phyloP scores from a whole-genome alignment of 306 rosid genomes.

The Hippophae tibetana region DNA sequence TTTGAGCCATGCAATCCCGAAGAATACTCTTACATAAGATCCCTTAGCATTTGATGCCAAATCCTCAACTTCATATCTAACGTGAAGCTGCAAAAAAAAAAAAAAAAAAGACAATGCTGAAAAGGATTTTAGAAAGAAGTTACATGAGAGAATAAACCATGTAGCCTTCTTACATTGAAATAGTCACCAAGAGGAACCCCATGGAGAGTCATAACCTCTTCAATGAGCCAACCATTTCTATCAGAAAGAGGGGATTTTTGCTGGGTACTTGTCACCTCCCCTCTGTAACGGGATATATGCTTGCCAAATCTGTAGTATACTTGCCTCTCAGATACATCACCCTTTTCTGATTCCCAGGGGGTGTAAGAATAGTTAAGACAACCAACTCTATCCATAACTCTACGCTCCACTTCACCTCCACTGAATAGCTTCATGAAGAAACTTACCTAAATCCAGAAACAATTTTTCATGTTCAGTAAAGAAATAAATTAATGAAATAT shows the following conservation, averaged over 20 bases:
- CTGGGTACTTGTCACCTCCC: conserved; percentile 79
- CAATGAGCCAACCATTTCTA: conserved; percentile 64
- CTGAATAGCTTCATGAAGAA: conserved; percentile 63
- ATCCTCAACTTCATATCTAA: conserved; percentile 73
- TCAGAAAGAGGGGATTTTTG: conserved; percentile 44
- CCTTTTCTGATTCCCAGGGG: conserved; percentile 87
- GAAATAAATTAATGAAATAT: conserved; percentile 1
- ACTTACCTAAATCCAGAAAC: conserved; percentile 37
- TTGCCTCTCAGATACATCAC: conserved; percentile 54
- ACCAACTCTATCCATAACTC: conserved; percentile 77
- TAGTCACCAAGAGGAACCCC: conserved; percentile 78
- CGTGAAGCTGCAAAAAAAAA: conserved; percentile 57
- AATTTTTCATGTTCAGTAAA: conserved; percentile 18
- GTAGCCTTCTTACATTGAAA: conserved; percentile 53
- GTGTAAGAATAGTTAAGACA: conserved; percentile 62
- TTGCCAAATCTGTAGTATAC: conserved; percentile 64
- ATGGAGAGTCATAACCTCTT: conserved; percentile 85
- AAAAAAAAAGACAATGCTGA: conserved; percentile 9
- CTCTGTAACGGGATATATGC: conserved; percentile 56
- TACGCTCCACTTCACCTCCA: conserved; percentile 74
- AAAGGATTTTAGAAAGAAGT: conserved; percentile 11
- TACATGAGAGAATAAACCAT: conserved; percentile 10
- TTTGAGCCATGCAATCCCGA: conserved; percentile 90
- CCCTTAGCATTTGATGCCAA: conserved; percentile 35
- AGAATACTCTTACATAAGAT: conserved; percentile 52